Conservation (phyloP, 345 rosid genomes). For the Sisymbrium altissimum region DNA sequence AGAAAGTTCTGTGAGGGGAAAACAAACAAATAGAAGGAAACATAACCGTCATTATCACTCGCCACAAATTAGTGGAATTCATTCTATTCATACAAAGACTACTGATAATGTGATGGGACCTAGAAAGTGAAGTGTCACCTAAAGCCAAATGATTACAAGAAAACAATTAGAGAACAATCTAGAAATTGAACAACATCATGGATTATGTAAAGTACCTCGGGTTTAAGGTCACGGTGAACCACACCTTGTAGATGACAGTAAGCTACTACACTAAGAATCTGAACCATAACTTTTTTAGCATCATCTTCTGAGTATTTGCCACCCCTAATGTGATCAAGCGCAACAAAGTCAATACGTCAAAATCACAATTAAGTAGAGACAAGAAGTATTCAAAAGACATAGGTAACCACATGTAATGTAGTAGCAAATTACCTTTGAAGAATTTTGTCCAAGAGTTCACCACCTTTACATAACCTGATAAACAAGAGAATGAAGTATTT, state of each 20-base stretch:
- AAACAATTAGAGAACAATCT: not conserved
- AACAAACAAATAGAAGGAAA: slow-evolving; percentile 22
- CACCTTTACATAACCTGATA: slow-evolving; percentile 89
- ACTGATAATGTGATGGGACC: slow-evolving; percentile 25
- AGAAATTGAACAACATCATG: not conserved
- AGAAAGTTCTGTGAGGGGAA: slow-evolving; percentile 77
- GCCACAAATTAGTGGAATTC: slow-evolving; percentile 18
- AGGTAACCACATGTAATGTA: slow-evolving; percentile 9
- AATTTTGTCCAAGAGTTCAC: slow-evolving; percentile 89
- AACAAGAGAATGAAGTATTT: not conserved
- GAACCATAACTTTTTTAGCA: slow-evolving; percentile 86
- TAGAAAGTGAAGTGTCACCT: slow-evolving; percentile 33
- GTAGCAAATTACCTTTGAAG: slow-evolving; percentile 68
- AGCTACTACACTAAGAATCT: slow-evolving; percentile 81
- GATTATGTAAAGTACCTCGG: slow-evolving; percentile 62
- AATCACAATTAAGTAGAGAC: slow-evolving; percentile 8
- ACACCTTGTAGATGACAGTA: slow-evolving; percentile 98
- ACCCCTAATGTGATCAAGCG: slow-evolving; percentile 51
- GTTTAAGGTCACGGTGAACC: slow-evolving; percentile 99
- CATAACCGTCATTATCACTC: slow-evolving; percentile 21
- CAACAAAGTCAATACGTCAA: slow-evolving; percentile 22
- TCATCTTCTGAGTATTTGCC: slow-evolving; percentile 97
- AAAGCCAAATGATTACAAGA: slow-evolving; percentile 11
- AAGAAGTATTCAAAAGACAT: not conserved
- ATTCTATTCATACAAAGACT: slow-evolving; percentile 19